Base-by-base conservation (phyloP, 169 alveolate genomes). In the Eimeria zaria region DNA sequence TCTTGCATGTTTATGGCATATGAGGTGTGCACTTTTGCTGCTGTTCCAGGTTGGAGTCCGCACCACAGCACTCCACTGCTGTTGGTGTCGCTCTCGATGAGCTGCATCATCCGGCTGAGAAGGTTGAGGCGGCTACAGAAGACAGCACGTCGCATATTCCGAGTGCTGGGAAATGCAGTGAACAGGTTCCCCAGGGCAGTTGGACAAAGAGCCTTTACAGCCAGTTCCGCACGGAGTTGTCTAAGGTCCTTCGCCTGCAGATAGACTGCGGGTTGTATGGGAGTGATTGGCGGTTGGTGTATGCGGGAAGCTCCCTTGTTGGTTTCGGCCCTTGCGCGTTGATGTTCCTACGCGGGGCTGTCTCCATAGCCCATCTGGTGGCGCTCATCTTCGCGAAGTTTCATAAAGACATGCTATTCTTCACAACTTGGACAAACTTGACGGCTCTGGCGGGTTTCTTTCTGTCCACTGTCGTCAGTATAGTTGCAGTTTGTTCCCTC, bases 391-490 rank as follows among this genome's bases (percentile, higher is more conserved):
- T 22, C n/a, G 90, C 20, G 1, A 48, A 33, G 1, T 7, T n/a
- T 16, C 53, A n/a, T 33, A 27, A 22, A 8, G 62, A 55, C 2
- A 24, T 81, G 73, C n/a, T 24, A 3, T 81, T 48, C 69, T 48
- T 81, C 69, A 81, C 90, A 81, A 16, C 64, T 16, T 81, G 90
- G 90, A 81, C 90, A 30, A 81, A 81, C 22, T 18, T 44, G 73
- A 6, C 53, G 39, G 90, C 69, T 18, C 73, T 53, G 41, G 39
- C 16, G 46, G 71, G 20, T 0, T 81, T 8, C 48, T 53, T 22
- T 12, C 55, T 55, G 51, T 81, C 73, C 73, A 48, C 90, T 6
- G 9, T 81, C 69, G 20, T 27, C 6, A 81, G 73, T 6, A 81
- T 81, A 1, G 90, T 51, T 24, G 90, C 90, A 27, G 24, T 81